Evolutionary conservation across 2,329 filamentous ascomycete genomes (phyloP).

Genomic region (Beauveria sp.): DNA sequence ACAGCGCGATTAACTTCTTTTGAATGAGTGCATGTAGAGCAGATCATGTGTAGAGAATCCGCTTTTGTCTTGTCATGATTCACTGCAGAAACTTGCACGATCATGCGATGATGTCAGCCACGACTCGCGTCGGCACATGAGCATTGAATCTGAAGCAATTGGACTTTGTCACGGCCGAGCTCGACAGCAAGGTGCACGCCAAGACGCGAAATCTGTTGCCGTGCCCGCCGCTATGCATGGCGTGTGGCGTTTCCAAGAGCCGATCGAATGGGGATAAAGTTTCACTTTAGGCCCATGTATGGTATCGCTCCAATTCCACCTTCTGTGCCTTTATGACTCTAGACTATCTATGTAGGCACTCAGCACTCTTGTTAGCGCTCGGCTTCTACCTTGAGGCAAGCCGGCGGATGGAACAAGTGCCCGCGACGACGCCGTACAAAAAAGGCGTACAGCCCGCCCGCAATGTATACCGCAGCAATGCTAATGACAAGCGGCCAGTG

Average conservation of each 20-base stretch:
- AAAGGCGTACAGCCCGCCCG: conserved; percentile 22
- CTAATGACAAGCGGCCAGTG: conserved; percentile 54
- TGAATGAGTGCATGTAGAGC: no score
- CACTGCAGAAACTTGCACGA: not conserved
- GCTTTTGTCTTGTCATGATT: not conserved
- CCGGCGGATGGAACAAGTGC: conserved; percentile 24
- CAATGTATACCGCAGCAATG: conserved; percentile 37
- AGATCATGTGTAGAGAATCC: not conserved
- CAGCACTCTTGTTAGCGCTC: not conserved
- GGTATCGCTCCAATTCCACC: not conserved
- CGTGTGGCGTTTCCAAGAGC: not conserved
- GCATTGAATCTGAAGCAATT: not conserved
- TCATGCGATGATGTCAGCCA: not conserved
- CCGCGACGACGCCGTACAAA: conserved; percentile 25
- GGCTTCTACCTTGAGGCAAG: not conserved
- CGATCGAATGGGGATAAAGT: not conserved
- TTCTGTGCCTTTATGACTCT: not conserved
- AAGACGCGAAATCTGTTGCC: not conserved
- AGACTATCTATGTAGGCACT: not conserved
- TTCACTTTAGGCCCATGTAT: not conserved
- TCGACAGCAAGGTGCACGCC: not conserved
- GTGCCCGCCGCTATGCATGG: no score
- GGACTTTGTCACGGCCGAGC: not conserved
- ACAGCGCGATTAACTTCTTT: not conserved
- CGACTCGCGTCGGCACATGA: not conserved